A percentile compares a stretch with the other conserved stretches of the same genome.
Conservation (phyloP, 768 basidiomycete genomes). For the Hysterangium stoloniferum region DNA sequence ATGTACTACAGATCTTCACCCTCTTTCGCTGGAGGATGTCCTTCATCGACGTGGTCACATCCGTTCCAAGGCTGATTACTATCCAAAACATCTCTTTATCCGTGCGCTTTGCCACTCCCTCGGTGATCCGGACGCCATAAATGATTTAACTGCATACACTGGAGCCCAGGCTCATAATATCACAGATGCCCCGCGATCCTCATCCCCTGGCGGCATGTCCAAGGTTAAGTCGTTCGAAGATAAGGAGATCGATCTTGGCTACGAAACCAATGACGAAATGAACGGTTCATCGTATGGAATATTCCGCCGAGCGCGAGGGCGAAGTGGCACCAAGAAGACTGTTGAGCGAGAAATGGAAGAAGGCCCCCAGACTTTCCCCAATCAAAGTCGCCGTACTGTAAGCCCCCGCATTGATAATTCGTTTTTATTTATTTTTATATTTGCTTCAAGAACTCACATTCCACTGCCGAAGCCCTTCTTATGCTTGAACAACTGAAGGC, state of each 20-base stretch:
- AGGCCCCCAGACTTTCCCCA: conserved; percentile 2
- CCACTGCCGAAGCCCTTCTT: conserved; percentile 20
- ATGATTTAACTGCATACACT: too few relatives aligned
- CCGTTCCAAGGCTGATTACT: conserved; percentile 68
- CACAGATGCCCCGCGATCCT: conserved; percentile 27
- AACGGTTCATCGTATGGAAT: conserved; percentile 22
- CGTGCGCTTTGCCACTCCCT: conserved; percentile 61
- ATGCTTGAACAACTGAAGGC: conserved; percentile 33
- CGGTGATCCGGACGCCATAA: conserved; percentile 16
- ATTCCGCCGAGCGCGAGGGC: conserved; percentile 18
- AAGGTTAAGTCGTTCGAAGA: conserved; percentile 15
- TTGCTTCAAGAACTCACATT: conserved; percentile 26
- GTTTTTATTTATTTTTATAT: conserved; percentile 19
- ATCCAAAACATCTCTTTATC: conserved; percentile 60
- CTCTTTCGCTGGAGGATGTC: conserved; percentile 64
- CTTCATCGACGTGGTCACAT: conserved; percentile 43
- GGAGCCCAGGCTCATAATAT: conserved; percentile 13
- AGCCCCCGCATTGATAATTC: conserved; percentile 1
- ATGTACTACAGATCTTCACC: conserved; percentile 47
- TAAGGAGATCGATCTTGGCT: conserved; percentile 9
- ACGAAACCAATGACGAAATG: conserved; percentile 19
- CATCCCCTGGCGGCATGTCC: conserved; percentile 23
- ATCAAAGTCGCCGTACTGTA: not conserved
- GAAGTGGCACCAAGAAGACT: conserved; percentile 10
- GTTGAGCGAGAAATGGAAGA: conserved; percentile 7